Evolutionary conservation across 805 yeast species (phyloP).

Genomic region (Kazachstania kunashirensis): DNA sequence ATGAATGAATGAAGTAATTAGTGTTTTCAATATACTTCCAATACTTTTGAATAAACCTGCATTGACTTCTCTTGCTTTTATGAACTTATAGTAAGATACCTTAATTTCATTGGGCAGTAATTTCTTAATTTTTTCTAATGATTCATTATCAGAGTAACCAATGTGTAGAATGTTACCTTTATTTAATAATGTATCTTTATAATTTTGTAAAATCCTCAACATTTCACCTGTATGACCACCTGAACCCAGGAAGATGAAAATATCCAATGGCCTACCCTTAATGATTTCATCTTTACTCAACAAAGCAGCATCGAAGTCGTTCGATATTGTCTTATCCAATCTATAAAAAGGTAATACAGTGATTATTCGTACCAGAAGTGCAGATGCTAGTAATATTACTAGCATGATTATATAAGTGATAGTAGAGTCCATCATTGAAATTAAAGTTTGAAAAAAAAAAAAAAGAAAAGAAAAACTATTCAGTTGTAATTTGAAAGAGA

Average conservation of each 20-base stretch:
- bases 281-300: not conserved
- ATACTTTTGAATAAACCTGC: constrained; percentile 28
- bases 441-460: not conserved
- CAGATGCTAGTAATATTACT: constrained; percentile 7
- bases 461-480: not conserved
- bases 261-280: constrained; percentile 12
- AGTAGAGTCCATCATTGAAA: not conserved
- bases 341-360: constrained; percentile 15
- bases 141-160: constrained; percentile 21
- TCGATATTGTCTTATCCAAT: no score
- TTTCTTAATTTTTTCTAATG: constrained; percentile 30
- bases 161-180: constrained; percentile 35
- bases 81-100: constrained; percentile 18
- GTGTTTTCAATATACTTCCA: constrained; percentile 28
- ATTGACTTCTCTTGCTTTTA: constrained; percentile 33
- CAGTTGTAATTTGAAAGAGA: no score
- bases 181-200: constrained; percentile 35
- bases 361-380: constrained; percentile 11
- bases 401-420: not conserved
- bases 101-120: constrained; percentile 25
- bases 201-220: constrained; percentile 50
- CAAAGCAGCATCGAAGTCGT: no score
- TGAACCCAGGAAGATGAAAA: constrained; percentile 73
- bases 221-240: constrained; percentile 98
- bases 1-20: constrained; percentile 16